Evolutionary conservation across 768 basidiomycete species (phyloP).

Genomic region (Lactarius tabidus): DNA sequence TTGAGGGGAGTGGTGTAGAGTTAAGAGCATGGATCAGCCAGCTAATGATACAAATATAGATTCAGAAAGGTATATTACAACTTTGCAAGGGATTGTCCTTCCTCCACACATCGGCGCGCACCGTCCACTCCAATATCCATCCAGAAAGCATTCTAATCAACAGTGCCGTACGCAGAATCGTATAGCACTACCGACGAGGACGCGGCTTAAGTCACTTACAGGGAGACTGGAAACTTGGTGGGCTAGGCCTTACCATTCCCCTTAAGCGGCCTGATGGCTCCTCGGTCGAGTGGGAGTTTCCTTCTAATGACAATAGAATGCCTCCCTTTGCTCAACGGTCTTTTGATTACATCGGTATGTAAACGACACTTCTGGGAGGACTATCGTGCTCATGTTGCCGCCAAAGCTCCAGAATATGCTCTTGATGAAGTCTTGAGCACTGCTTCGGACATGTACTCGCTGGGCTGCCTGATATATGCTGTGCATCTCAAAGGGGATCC

Average conservation of each 20-base stretch:
- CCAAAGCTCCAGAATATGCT: constrained; percentile 89
- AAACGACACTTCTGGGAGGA: too few relatives aligned
- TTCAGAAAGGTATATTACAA: constrained; percentile 95
- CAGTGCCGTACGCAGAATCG: constrained; percentile 58
- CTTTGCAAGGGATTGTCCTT: constrained; percentile 87
- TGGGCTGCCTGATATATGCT: constrained; percentile 88
- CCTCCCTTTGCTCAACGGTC: constrained; percentile 84
- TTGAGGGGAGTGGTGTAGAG: constrained; percentile 58
- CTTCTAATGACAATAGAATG: constrained; percentile 76
- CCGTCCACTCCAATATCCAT: constrained; percentile 88
- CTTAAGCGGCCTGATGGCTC: constrained; percentile 63
- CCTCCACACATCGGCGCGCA: constrained; percentile 84
- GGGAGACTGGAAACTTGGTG: constrained; percentile 98
- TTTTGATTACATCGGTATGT: constrained; percentile 89
- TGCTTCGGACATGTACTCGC: constrained; percentile 88
- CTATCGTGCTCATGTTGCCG: background rate
- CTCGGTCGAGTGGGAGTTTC: constrained; percentile 85
- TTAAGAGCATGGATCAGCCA: constrained; percentile 6
- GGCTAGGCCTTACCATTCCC: constrained; percentile 82
- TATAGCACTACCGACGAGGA: constrained; percentile 6
- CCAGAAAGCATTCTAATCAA: constrained; percentile 90
- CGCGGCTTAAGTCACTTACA: constrained; percentile 32
- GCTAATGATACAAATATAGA: constrained; percentile 42
- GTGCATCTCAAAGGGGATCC: constrained; percentile 86
- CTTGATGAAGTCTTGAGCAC: constrained; percentile 84